These are phyloP conservation scores for Mytilinidion resinicola DNA, from an alignment of 495 filamentous ascomycete species.

Conservation along the genomic window DNA sequence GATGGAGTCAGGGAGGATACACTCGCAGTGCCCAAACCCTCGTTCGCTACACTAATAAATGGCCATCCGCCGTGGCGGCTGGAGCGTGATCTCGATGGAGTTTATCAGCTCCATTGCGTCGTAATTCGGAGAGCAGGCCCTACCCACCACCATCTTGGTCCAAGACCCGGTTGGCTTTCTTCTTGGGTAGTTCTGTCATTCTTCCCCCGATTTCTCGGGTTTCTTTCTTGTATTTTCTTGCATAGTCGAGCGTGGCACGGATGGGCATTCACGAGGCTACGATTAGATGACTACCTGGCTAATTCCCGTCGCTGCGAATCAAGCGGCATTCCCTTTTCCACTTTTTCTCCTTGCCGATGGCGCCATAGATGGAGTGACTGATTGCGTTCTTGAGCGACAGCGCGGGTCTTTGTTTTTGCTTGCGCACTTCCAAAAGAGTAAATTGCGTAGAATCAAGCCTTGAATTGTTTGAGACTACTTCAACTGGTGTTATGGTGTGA, in stretches of 20 bases:
- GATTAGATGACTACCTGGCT: conserved; percentile 17
- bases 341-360: background rate
- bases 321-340: background rate
- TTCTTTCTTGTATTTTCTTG: conserved; percentile 10
- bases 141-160: too few relatives aligned
- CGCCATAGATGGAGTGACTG: conserved; percentile 2
- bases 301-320: conserved; percentile 7
- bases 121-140: too few relatives aligned
- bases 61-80: too few relatives aligned
- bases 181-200: background rate
- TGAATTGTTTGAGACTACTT: background rate
- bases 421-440: background rate
- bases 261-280: conserved; percentile 18
- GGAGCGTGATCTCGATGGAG: too few relatives aligned
- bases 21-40: background rate
- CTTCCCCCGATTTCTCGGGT: background rate
- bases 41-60: background rate
- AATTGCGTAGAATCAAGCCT: background rate
- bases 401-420: background rate
- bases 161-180: background rate
- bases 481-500: too few relatives aligned
- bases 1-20: background rate
- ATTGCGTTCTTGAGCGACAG: background rate
- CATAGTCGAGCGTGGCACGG: conserved; percentile 5
- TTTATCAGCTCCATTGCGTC: too few relatives aligned